A percentile compares a stretch with the other conserved stretches of the same genome.
Evolutionary conservation across 2,329 filamentous ascomycete genomes (phyloP).

Genomic region (Domatiomyces catenatus): DNA sequence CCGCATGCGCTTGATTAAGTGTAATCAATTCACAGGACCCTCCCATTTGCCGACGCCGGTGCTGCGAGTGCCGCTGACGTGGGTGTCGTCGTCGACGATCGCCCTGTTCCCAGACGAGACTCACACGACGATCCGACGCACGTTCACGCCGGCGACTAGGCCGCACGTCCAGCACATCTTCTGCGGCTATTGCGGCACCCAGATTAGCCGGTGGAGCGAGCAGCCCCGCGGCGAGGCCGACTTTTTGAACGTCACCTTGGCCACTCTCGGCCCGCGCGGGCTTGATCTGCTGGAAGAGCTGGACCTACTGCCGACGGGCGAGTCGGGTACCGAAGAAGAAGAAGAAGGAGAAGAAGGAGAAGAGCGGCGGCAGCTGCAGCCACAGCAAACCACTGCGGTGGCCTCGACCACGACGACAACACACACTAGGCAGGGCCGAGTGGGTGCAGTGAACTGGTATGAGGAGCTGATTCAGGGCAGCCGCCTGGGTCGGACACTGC

Average conservation of each 20-base stretch:
- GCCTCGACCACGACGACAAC: not conserved
- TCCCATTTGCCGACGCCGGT: constrained; percentile 63
- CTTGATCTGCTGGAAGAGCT: constrained; percentile 58
- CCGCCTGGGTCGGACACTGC: constrained; percentile 51
- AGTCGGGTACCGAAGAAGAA: constrained; percentile 5
- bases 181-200: constrained; percentile 83
- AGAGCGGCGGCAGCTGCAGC: constrained; percentile 1
- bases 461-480: constrained; percentile 67
- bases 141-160: constrained; percentile 46
- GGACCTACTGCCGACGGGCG: constrained; percentile 47
- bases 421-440: constrained; percentile 10
- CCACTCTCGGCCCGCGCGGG: constrained; percentile 57
- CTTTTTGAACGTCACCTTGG: constrained; percentile 68
- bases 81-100: constrained; percentile 63
- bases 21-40: constrained; percentile 31
- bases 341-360: not conserved
- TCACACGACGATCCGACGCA: constrained; percentile 47
- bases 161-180: constrained; percentile 57
- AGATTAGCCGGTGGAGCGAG: constrained; percentile 71
- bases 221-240: constrained; percentile 53
- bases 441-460: constrained; percentile 65
- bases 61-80: constrained; percentile 65
- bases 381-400: constrained; percentile 9
- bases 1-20: not conserved
- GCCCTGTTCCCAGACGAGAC: constrained; percentile 68